These are phyloP conservation scores for Royoungia palumana DNA, from an alignment of 768 basidiomycete genomes.

Conservation along the genomic window DNA sequence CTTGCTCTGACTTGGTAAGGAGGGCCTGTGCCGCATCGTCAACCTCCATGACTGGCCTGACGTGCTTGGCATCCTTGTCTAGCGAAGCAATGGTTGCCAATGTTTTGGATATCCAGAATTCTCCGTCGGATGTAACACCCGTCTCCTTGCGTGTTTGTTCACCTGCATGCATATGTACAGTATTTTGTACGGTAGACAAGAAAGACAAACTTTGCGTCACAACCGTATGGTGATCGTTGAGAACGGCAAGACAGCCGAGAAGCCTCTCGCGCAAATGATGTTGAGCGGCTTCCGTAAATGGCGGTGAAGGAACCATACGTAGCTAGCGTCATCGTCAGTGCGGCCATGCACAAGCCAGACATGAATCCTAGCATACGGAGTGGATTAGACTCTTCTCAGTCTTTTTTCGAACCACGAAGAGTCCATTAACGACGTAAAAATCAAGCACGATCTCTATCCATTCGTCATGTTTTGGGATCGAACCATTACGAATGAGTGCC, in stretches of 20 bases:
- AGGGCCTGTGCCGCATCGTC: slow-evolving; percentile 55
- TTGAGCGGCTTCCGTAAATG: slow-evolving; percentile 71
- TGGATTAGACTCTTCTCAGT: slow-evolving; percentile 58
- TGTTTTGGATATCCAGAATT: slow-evolving; percentile 74
- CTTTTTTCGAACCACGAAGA: slow-evolving; percentile 74
- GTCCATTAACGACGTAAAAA: slow-evolving; percentile 78
- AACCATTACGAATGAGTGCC: slow-evolving; percentile 72
- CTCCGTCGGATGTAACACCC: slow-evolving; percentile 66
- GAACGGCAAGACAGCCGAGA: slow-evolving; percentile 68
- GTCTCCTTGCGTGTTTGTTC: slow-evolving; percentile 53
- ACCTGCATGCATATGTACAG: slow-evolving; percentile 18
- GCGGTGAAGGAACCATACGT: slow-evolving; percentile 56
- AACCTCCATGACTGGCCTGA: slow-evolving; percentile 45
- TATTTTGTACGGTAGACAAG: neutral
- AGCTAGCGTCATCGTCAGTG: slow-evolving; percentile 36
- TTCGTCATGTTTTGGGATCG: slow-evolving; percentile 74
- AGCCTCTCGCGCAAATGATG: slow-evolving; percentile 66
- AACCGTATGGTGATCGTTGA: slow-evolving; percentile 54
- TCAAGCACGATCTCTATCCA: slow-evolving; percentile 76
- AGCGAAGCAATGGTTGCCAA: slow-evolving; percentile 53
- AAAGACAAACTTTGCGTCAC: slow-evolving; percentile 48
- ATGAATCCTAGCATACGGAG: slow-evolving; percentile 46
- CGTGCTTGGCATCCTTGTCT: slow-evolving; percentile 69
- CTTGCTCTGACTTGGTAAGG: slow-evolving; percentile 43
- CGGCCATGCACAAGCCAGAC: neutral